phyloP scores from a whole-genome alignment of 208 protist species.

The Leishmania braziliensis region DNA sequence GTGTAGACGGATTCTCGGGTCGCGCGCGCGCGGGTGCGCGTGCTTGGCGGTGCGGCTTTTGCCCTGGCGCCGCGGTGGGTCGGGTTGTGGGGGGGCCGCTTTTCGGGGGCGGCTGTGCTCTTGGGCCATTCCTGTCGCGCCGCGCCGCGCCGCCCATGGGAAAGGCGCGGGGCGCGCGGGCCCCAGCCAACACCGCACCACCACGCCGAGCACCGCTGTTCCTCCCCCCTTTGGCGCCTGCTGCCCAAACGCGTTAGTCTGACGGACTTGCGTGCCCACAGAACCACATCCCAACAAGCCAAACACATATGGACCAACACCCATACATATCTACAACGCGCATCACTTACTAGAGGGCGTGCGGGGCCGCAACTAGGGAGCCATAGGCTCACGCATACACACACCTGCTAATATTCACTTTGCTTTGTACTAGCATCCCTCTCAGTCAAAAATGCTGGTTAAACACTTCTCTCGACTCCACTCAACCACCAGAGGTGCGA shows the following conservation, averaged over 20 bases:
- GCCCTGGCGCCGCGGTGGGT: background rate
- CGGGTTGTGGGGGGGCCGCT: background rate
- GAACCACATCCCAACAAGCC: no score
- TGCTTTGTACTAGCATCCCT: background rate
- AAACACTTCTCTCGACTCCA: slow-evolving; percentile 27
- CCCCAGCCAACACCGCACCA: background rate
- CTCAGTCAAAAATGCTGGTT: slow-evolving; percentile 24
- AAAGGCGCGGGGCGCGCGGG: background rate
- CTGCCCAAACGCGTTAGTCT: background rate
- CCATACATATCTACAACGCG: background rate
- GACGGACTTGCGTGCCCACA: background rate
- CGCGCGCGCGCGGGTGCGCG: background rate
- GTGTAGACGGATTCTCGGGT: background rate
- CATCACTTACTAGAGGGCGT: background rate
- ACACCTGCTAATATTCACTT: background rate
- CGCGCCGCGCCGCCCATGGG: background rate
- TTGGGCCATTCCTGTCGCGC: background rate
- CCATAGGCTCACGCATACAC: background rate
- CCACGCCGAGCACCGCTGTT: background rate
- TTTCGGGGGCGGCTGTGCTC: background rate
- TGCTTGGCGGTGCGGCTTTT: background rate
- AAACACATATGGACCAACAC: background rate
- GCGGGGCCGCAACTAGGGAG: background rate
- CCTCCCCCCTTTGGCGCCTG: background rate
- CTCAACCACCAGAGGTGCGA: slow-evolving; percentile 23